Evolutionary conservation across 2,329 filamentous ascomycete species (phyloP).

Genomic region (Aureobasidium sp.): DNA sequence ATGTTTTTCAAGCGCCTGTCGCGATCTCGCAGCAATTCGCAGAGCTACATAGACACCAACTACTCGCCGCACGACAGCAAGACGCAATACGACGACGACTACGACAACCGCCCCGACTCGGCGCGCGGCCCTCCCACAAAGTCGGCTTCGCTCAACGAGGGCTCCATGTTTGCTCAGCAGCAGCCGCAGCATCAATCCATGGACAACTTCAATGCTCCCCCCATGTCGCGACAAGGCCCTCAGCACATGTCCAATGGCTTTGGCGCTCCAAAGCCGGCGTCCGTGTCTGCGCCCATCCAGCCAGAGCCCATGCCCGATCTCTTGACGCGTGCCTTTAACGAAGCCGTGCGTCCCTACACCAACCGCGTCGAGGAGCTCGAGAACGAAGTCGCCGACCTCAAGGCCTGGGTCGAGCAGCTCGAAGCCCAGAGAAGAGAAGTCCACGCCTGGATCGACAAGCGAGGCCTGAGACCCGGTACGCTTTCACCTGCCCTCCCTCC

Average conservation of each 20-base stretch:
- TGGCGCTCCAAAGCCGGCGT: slow-evolving; percentile 14
- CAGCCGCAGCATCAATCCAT: slow-evolving; percentile 1
- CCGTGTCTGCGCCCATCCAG: slow-evolving; percentile 17
- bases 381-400: slow-evolving; percentile 44
- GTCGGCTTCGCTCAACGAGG: slow-evolving; percentile 21
- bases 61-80: slow-evolving; percentile 35
- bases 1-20: slow-evolving; percentile 45
- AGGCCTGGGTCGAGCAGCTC: slow-evolving; percentile 44
- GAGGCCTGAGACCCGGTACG: slow-evolving; percentile 46
- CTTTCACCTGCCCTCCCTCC: neutral
- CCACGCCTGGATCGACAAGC: slow-evolving; percentile 50
- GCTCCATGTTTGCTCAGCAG: slow-evolving; percentile 36
- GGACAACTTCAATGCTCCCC: slow-evolving; percentile 16
- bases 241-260: slow-evolving; percentile 21
- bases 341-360: slow-evolving; percentile 45
- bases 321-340: slow-evolving; percentile 47
- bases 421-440: slow-evolving; percentile 47
- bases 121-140: slow-evolving; percentile 27
- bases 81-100: slow-evolving; percentile 39
- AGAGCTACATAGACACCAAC: slow-evolving; percentile 45
- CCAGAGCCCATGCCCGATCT: slow-evolving; percentile 44
- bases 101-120: slow-evolving; percentile 33
- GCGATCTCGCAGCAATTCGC: slow-evolving; percentile 38
- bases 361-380: slow-evolving; percentile 48
- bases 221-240: slow-evolving; percentile 14